Base-by-base conservation (phyloP, 768 basidiomycete species). In the Leccinum longicurvipes region DNA sequence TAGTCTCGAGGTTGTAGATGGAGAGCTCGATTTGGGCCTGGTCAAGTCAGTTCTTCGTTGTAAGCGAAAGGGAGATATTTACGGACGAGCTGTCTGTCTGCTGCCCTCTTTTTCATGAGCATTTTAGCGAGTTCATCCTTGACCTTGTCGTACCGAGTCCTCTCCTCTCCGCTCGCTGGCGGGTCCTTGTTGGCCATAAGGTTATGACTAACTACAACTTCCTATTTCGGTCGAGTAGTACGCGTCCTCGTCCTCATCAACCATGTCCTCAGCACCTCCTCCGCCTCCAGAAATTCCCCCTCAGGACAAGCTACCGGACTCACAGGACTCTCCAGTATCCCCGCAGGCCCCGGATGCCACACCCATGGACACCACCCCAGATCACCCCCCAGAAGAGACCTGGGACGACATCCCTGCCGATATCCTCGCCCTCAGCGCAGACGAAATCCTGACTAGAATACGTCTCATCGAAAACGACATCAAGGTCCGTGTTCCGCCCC, bases 401-500 rank as follows among this genome's bases (percentile, higher is more conserved):
- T 93, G 91, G 85, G 87, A 85, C 23, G 95, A 98, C 72, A 89
- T 98, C 51, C 93, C 96, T 1, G 87, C 87, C 59, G 92, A 96
- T 32, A 89, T 99, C 62, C 74, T 86, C 72, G 75, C 79, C 29
- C 76, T 93, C 45, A 79, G 78, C 59, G 86, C 90, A 1, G 94
- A 97, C 47, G 95, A 98, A 60, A 91, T 98, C 62, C 69, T 86
- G 58, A 93, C 93, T 53, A 82, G 95, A 73, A 89, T 86, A 74
- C 80, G 96, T 58, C 80, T 99, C 56, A 93, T 99, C 63, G 96
- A 99, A 58, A 98, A 97, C 67, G 97, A 99, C 66, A 85, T 98
- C 67, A 95, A 93, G 82, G 94, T 89, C 44, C 53, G 78, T 64
- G 54, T 39, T 12, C 25, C n/a, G n/a, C 21, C 36, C 23, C 6